Conservation (phyloP, 108 stramenopile genomes). For the Aurantiochytrium sp. region DNA sequence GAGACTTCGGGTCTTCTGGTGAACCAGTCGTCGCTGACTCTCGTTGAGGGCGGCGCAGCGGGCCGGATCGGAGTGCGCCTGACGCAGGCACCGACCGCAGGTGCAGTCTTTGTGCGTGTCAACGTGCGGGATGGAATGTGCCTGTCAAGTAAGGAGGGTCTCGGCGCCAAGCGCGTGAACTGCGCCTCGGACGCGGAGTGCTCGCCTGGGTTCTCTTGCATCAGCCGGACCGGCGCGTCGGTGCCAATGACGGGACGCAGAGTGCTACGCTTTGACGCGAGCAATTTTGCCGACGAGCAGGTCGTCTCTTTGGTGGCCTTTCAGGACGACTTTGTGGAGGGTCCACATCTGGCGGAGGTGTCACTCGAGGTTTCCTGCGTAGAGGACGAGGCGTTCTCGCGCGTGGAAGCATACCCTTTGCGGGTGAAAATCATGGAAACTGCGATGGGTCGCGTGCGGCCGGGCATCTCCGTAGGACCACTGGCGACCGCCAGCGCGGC, state of each 20-base stretch:
- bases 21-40: neutral
- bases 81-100: neutral
- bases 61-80: neutral
- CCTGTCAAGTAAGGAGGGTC: neutral
- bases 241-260: neutral
- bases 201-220: neutral
- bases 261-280: neutral
- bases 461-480: neutral
- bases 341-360: neutral
- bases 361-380: neutral
- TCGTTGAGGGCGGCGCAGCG: neutral
- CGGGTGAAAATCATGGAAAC: neutral
- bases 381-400: neutral
- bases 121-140: neutral
- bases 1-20: conserved; percentile 15
- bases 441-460: neutral
- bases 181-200: neutral
- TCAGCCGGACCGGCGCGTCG: neutral
- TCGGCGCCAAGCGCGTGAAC: neutral
- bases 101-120: neutral
- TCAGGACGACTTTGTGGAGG: neutral
- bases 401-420: neutral
- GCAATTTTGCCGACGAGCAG: neutral
- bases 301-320: neutral
- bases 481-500: neutral